These are phyloP conservation scores for Amanita pseudoporphyria DNA, from an alignment of 768 basidiomycete genomes.

Conservation along the genomic window DNA sequence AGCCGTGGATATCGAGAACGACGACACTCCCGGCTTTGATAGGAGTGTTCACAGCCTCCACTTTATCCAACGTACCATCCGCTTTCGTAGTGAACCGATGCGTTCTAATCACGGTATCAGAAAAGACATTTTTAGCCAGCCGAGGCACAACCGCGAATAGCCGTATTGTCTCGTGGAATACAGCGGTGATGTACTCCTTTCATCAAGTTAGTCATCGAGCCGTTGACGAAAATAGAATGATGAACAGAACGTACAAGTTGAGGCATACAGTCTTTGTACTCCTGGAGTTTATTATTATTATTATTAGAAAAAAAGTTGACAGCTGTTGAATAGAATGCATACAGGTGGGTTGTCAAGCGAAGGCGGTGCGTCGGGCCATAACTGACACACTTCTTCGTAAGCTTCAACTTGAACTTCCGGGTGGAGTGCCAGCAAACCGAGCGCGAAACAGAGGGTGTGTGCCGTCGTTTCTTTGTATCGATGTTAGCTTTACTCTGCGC, in stretches of 20 bases:
- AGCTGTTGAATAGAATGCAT: constrained; percentile 4
- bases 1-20: constrained; percentile 29
- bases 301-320: background rate
- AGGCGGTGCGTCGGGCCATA: constrained; percentile 32
- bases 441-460: constrained; percentile 32
- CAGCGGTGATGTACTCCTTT: constrained; percentile 35
- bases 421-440: constrained; percentile 37
- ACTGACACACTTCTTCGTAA: constrained; percentile 25
- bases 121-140: constrained; percentile 22
- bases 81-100: constrained; percentile 21
- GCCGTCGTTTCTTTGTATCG: constrained; percentile 33
- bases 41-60: constrained; percentile 22
- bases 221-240: background rate
- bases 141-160: constrained; percentile 28
- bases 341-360: constrained; percentile 19
- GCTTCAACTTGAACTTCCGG: constrained; percentile 39
- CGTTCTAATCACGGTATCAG: constrained; percentile 25
- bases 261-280: constrained; percentile 28
- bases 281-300: constrained; percentile 20
- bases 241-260: constrained; percentile 21
- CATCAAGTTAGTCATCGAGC: background rate
- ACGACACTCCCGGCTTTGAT: constrained; percentile 29
- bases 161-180: constrained; percentile 38
- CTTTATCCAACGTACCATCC: constrained; percentile 17
- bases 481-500: background rate